Conservation (phyloP, 2,329 filamentous ascomycete genomes). For the Teratosphaeria viscida region DNA sequence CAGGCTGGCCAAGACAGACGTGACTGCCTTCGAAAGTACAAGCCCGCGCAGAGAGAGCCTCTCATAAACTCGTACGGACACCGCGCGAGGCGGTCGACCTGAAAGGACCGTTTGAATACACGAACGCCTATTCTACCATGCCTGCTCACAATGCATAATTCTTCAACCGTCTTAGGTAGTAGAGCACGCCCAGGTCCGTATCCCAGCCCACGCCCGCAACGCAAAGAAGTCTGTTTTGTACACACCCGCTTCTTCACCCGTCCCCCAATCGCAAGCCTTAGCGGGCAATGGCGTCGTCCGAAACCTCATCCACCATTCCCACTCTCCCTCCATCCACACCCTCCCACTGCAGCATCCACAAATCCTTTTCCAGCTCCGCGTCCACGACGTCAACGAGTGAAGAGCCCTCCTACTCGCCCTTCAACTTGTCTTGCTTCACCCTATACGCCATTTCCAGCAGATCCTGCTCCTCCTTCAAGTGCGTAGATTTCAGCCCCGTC, state of each 20-base stretch:
- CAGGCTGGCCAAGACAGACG: neutral
- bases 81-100: neutral
- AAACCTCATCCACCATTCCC: neutral
- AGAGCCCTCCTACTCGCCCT: slow-evolving; percentile 32
- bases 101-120: neutral
- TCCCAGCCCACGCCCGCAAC: neutral
- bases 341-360: neutral
- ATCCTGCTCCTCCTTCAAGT: slow-evolving; percentile 87
- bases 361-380: neutral
- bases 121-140: neutral
- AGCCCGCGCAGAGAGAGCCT: neutral
- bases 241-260: neutral
- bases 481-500: slow-evolving; percentile 77
- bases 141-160: neutral
- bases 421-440: slow-evolving; percentile 55
- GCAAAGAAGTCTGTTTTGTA: neutral
- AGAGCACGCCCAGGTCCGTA: neutral
- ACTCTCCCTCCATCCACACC: neutral
- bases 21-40: neutral
- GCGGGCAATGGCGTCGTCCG: neutral
- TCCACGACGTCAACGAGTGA: neutral
- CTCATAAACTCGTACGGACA: neutral
- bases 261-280: too few relatives aligned
- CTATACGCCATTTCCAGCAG: slow-evolving; percentile 57
- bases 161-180: neutral